phyloP scores from a whole-genome alignment of 805 yeast genomes.

The Diddensiella caesifluorescens region DNA sequence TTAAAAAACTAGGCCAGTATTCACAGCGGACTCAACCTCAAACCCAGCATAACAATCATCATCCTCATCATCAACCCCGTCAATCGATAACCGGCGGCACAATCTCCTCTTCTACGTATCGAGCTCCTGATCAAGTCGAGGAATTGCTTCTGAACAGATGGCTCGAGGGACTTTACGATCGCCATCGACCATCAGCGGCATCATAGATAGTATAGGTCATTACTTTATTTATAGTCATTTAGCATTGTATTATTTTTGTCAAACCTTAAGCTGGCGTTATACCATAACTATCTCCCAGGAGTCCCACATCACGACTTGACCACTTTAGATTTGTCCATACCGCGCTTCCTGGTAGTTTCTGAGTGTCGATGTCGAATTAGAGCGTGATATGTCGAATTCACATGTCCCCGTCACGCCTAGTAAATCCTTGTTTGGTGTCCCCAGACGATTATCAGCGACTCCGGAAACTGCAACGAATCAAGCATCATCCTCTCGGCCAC shows the following conservation, averaged over 20 bases:
- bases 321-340: no score
- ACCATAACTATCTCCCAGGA: no score
- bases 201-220: not conserved
- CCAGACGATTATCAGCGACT: not conserved
- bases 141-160: slow-evolving; percentile 45
- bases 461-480: no score
- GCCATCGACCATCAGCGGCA: not conserved
- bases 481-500: no score
- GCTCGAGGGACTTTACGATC: slow-evolving; percentile 30
- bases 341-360: no score
- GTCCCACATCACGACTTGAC: no score
- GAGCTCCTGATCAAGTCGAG: slow-evolving; percentile 30
- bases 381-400: no score
- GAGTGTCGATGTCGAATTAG: no score
- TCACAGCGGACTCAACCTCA: slow-evolving; percentile 7
- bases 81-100: no score
- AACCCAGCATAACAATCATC: slow-evolving; percentile 10
- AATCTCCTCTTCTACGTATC: no score
- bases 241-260: not conserved
- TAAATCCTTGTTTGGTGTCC: slow-evolving; percentile 1
- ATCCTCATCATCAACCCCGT: no score
- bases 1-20: slow-evolving; percentile 17
- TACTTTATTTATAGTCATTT: not conserved
- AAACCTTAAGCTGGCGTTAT: slow-evolving; percentile 52
- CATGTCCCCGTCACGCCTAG: slow-evolving; percentile 2